Evolutionary conservation across 805 yeast genomes (phyloP), one percentile per base, ranked within the genome.

Genomic region (Zygoascus tannicola): DNA sequence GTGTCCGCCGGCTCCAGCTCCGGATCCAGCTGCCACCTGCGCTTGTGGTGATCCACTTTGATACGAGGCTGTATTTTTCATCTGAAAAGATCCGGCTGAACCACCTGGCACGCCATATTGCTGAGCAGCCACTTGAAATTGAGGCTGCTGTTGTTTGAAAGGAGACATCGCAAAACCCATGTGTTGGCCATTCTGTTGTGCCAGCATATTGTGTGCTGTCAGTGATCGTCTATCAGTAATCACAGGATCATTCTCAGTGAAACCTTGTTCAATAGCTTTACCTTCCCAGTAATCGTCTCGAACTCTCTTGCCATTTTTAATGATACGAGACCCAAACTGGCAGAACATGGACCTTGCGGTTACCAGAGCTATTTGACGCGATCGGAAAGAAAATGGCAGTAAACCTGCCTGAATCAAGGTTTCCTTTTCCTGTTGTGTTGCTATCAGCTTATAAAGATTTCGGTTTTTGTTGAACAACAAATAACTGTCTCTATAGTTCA

Each of bases 201-300:
- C 38, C 41, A 55, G 63, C 40, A 58, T 66, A 10, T 44, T 41
- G 15, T 35, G 41, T 44, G 54, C 50, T 22, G 46, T 39, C 8
- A 49, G 46, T 20, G 48, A 44, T 7, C 50, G 45, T 22, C 55
- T 59, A 40, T 60, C 65, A 23, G 45, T 28, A 8, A 56, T 44
- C 8, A 73, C 77, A 23, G 72, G 67, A 44, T 71, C 74, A 35
- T 62, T 63, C 21, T 68, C 67, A 1, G 70, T 66, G 41, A 71
- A 69, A 0, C 71, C 71, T 47, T 71, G 71, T 16, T 60, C 63
- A 32, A 56, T 58, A 0, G 70, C 69, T 3, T 59, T 51, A 3
- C 60, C 62, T 48, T 74, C 80, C 76, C 78, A 76, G 54, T 76
- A 76, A 55, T 76, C 81, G 56, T 76, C 81, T 2, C 56, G 48